Base-by-base conservation (phyloP, 192 early-diverging fungal genomes). In the Cladochytrium replicatum region DNA sequence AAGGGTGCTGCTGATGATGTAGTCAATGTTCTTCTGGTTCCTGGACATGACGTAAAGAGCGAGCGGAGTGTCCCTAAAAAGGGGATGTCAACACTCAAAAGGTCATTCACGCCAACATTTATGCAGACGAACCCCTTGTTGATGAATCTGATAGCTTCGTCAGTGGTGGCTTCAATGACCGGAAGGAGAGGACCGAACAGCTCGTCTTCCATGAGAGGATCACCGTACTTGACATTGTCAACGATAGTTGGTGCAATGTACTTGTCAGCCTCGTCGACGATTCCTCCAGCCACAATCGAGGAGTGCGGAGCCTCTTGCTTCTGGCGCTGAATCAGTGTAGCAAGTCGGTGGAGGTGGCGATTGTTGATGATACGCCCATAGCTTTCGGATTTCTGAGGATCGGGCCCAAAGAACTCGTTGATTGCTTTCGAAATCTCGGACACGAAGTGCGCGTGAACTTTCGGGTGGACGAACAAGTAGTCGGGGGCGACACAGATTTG, bases 131-230 rank as follows among this genome's bases (percentile, higher is more conserved):
- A 56, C 61, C 53, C 52, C 27, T 30, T 31, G n/a, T 48, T 44
- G 34, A 76, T 46, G 32, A 49, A 57, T 6, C 19, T 39, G 32
- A 68, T 61, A 32, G 57, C 63, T 34, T 69, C 68, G 21, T 71
- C 52, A 13, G 54, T 29, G 19, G 31, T 27, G 38, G 62, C 49
- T 39, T 48, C 52, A 24, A 94, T 41, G 46, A 98, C 68, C 11
- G 89, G 89, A 46, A 98, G 60, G 28, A 94, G 60, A 3, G 94
- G 94, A 17, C 89, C 94, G 75, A 98, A 95, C 32, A 98, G 58
- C 64, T 98, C 93, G 25, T 81, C 80, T 17, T 68, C 41, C 91
- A 94, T 89, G 47, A 66, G 13, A 5, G 68, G 57, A 43, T 71
- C 55, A 15, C 69, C 45, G 0, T 41, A 43, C 29, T 54, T 67